Evolutionary conservation across 306 rosid species (phyloP).

Genomic region (Pueraria montana): DNA sequence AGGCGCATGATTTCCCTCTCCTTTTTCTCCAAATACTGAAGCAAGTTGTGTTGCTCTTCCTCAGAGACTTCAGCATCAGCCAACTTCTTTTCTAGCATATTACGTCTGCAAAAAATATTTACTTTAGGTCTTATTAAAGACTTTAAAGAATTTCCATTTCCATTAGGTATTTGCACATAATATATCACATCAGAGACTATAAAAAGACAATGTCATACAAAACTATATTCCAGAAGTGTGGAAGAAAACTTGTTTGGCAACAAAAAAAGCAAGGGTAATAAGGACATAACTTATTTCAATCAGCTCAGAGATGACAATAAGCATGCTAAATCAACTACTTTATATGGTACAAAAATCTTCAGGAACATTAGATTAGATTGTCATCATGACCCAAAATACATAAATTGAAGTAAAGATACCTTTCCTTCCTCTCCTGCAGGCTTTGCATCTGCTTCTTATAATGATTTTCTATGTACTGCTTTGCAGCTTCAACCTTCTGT

Average conservation of each 20-base stretch:
- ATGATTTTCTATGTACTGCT: constrained; percentile 90
- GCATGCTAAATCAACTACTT: constrained; percentile 2
- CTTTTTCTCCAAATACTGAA: constrained; percentile 79
- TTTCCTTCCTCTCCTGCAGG: constrained; percentile 88
- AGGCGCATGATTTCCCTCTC: constrained; percentile 94
- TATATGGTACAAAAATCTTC: neutral
- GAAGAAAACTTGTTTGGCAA: neutral
- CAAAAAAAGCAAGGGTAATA: constrained; percentile 5
- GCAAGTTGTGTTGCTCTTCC: constrained; percentile 83
- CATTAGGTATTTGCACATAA: constrained; percentile 3
- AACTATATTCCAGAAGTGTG: constrained; percentile 21
- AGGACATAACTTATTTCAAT: constrained; percentile 28
- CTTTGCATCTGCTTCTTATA: constrained; percentile 85
- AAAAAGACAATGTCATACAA: neutral
- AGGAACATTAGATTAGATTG: neutral
- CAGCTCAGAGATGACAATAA: constrained; percentile 8
- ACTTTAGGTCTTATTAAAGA: neutral
- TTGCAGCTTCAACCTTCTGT: constrained; percentile 85
- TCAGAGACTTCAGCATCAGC: constrained; percentile 93
- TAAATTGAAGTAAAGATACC: constrained; percentile 54
- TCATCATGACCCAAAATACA: constrained; percentile 36
- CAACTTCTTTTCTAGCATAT: constrained; percentile 79
- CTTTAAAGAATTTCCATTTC: neutral
- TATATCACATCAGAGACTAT: constrained; percentile 20
- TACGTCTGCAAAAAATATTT: constrained; percentile 62